A percentile compares a stretch with the other conserved stretches of the same genome.
Evolutionary conservation across 257 asterid genomes (phyloP).

Genomic region (Linderniella brevidens): DNA sequence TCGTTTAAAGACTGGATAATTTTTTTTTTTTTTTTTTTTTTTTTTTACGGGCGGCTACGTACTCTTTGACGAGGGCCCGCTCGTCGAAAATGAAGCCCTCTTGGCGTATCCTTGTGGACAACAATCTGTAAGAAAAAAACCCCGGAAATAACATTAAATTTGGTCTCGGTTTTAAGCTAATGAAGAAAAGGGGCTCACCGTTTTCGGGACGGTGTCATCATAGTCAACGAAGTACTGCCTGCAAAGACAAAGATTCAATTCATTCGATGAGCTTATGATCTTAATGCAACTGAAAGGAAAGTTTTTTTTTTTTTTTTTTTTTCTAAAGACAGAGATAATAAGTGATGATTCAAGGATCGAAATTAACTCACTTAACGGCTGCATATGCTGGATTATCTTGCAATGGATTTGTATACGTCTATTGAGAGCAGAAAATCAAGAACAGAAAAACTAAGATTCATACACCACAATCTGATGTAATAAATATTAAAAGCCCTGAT

Average conservation of each 20-base stretch:
- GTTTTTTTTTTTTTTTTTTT: no score
- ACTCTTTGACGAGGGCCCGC: conserved; percentile 93
- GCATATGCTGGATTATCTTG: conserved; percentile 79
- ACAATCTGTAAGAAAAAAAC: conserved; percentile 30
- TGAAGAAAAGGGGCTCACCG: conserved; percentile 25
- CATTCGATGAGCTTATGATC: background rate
- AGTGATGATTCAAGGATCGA: background rate
- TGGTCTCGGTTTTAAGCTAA: background rate
- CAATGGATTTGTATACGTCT: conserved; percentile 72
- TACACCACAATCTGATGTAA: background rate
- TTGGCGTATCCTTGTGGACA: conserved; percentile 62
- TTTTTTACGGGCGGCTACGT: conserved; percentile 4
- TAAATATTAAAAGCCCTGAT: background rate
- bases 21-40: background rate
- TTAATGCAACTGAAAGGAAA: background rate
- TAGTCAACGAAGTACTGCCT: conserved; percentile 81
- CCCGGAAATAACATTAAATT: background rate
- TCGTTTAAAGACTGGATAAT: background rate
- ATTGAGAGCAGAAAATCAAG: conserved; percentile 10
- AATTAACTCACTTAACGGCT: conserved; percentile 44
- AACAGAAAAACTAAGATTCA: conserved; percentile 7
- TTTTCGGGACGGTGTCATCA: conserved; percentile 70
- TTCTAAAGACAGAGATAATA: background rate
- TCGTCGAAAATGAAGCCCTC: conserved; percentile 86
- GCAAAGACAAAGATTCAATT: conserved; percentile 10